These are phyloP conservation scores for Leptodontidium sp. DNA, from an alignment of 2,329 filamentous ascomycete species.

Conservation along the genomic window DNA sequence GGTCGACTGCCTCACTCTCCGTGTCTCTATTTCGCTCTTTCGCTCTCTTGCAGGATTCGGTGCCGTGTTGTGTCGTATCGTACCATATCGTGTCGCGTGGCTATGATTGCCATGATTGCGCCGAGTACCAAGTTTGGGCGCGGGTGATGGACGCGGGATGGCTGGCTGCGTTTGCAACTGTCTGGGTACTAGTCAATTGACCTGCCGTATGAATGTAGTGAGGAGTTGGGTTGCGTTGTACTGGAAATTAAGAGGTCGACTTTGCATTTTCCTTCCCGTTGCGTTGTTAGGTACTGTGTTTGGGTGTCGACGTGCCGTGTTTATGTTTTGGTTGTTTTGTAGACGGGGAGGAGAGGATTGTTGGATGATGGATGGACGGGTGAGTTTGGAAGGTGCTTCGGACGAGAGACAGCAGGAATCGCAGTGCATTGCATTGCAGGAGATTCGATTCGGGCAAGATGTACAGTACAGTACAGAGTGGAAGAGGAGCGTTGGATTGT, in stretches of 20 bases:
- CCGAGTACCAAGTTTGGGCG: conserved; percentile 10
- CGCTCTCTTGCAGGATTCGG: neutral
- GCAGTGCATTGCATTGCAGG: neutral
- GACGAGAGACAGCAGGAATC: neutral
- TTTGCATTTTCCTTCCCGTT: neutral
- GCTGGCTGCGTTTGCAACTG: neutral
- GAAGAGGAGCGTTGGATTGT: neutral
- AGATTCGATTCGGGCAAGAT: neutral
- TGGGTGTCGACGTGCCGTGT: neutral
- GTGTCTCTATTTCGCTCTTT: neutral
- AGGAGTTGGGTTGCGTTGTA: too few species aligned
- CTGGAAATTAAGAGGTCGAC: neutral
- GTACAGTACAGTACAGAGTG: neutral
- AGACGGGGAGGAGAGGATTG: neutral
- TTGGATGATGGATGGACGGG: neutral
- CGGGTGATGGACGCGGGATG: conserved; percentile 13
- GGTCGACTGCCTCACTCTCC: neutral
- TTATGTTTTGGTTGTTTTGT: neutral
- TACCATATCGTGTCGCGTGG: neutral
- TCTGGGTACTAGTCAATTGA: too few species aligned
- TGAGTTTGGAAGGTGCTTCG: conserved; percentile 1
- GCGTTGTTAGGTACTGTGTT: neutral
- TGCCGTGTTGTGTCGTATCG: neutral
- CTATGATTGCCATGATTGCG: neutral
- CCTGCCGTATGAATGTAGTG: too few species aligned